Percentiles rank a stretch among this genome's conserved stretches.
Conservation (phyloP, 768 basidiomycete genomes). For the Lactifluus pinguis region DNA sequence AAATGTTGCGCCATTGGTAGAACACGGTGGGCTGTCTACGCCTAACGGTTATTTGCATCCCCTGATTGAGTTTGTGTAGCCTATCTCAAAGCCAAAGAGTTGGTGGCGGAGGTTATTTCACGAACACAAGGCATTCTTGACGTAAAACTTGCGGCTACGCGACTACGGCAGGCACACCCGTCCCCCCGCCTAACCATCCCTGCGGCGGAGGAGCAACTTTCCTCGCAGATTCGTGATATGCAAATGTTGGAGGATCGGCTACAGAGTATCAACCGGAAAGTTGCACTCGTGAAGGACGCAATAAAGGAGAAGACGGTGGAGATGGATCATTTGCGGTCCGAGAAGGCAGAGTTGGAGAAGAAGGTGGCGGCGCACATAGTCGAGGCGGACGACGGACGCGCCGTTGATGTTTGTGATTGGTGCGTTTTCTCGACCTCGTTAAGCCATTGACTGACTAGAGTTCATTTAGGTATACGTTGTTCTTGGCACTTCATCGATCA, state of each 20-base stretch:
- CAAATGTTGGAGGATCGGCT: constrained; percentile 63
- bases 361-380: constrained; percentile 47
- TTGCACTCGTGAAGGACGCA: constrained; percentile 47
- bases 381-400: constrained; percentile 50
- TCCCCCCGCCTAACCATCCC: constrained; percentile 71
- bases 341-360: constrained; percentile 64
- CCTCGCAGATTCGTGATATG: constrained; percentile 72
- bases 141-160: constrained; percentile 67
- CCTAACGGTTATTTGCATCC: background rate
- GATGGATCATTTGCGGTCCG: constrained; percentile 48
- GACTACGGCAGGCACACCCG: constrained; percentile 74
- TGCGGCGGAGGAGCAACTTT: constrained; percentile 63
- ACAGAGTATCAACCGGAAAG: constrained; percentile 40
- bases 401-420: constrained; percentile 64
- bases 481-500: constrained; percentile 54
- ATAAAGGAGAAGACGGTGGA: constrained; percentile 49
- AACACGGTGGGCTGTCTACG: constrained; percentile 40
- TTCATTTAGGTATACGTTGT: constrained; percentile 55
- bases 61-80: constrained; percentile 32
- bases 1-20: constrained; percentile 56
- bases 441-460: background rate
- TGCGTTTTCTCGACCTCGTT: constrained; percentile 27
- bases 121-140: constrained; percentile 76
- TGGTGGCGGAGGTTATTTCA: constrained; percentile 44
- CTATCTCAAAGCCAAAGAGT: constrained; percentile 44